Base-by-base conservation (phyloP, 1,139 yeast species). In the Scheffersomyces illinoinensis region DNA sequence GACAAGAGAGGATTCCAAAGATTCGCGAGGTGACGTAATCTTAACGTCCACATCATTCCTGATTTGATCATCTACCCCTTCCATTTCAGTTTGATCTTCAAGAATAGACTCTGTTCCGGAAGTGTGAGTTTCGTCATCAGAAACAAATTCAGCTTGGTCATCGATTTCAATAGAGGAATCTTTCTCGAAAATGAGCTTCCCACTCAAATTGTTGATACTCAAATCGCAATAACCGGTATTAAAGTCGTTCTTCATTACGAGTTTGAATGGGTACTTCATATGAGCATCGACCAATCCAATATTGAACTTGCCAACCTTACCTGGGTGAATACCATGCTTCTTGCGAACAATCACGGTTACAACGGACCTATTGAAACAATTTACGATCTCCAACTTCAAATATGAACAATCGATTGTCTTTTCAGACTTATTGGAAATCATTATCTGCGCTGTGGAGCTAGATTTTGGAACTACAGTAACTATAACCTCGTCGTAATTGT, bases 221-320 rank as follows among this genome's bases (percentile, higher is more conserved):
- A 78, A 68, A 19, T 69, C 66, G 55, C 75, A 70, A 19, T 59
- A 60, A 2, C 75, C 79, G 53, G 56, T 58, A 51, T 68, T 61
- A 14, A 60, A 55, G 3, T 66, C 71, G 59, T 71, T 76, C 47
- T 59, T 65, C 65, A 78, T 67, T 6, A 66, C 59, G 20, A 77
- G 64, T 53, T 68, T 68, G 65, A 78, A 77, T 14, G 83, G 82
- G 58, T 67, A 73, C 58, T 75, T 74, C 58, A 74, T 69, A 60
- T 78, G 78, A n/a, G 74, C 72, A 58, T 70, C 70, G 54, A 68
- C 69, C 55, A 78, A 67, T 14, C 70, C 66, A 55, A 79, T 68
- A 59, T 79, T 78, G 63, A 78, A 78, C 57, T 75, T 78, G 10
- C 73, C 68, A 3, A 67, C 63, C 58, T 73, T 72, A 0, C 71